A percentile compares a stretch with the other conserved stretches of the same genome.
phyloP scores from a whole-genome alignment of 306 rosid genomes.

The Rubus idaeus region DNA sequence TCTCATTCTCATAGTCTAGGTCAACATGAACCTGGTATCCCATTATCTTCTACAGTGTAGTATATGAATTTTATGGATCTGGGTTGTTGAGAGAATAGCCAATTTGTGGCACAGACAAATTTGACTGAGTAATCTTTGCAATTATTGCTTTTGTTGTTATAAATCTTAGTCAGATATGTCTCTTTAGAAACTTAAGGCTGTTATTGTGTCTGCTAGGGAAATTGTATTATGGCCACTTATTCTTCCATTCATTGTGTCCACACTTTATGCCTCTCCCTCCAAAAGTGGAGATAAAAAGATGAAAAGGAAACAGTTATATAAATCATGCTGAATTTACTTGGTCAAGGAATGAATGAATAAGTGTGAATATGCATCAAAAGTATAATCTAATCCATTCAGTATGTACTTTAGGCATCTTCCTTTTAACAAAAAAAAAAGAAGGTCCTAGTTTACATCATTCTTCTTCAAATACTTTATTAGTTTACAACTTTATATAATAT shows the following conservation, averaged over 20 bases:
- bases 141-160: neutral
- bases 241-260: neutral
- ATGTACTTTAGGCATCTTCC: neutral
- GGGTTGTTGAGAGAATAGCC: neutral
- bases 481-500: no score
- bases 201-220: neutral
- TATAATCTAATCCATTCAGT: neutral
- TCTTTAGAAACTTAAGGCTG: neutral
- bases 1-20: neutral
- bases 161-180: neutral
- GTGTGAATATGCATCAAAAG: neutral
- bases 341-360: neutral
- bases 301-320: neutral
- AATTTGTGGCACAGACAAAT: neutral
- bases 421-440: neutral
- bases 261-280: conserved; percentile 3
- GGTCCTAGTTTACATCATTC: neutral
- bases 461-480: neutral
- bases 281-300: neutral
- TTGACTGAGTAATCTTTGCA: neutral
- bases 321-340: neutral
- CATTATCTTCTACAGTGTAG: neutral
- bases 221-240: neutral
- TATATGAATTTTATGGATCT: neutral
- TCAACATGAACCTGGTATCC: neutral